Evolutionary conservation across 345 rosid genomes (phyloP), one percentile per base, ranked within the genome.

Genomic region (Pelargonium nanum): DNA sequence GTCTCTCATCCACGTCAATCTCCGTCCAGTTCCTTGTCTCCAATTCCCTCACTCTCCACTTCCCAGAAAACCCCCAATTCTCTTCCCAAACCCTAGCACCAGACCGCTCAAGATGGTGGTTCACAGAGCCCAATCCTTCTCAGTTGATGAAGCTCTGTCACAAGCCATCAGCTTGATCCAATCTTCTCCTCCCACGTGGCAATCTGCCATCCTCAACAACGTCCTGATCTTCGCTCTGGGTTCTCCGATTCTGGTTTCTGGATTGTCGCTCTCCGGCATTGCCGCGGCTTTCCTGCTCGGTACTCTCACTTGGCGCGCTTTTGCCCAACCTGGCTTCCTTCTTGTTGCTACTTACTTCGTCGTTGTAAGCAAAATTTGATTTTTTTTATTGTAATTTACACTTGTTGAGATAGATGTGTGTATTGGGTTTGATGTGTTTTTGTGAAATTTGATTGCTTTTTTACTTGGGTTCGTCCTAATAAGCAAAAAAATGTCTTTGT

Each of bases 221-320:
- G n/a, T 85, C 55, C 44, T 85, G 58, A 89, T 93, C 62, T 93
- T 93, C 75, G 58, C 78, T 64, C 63, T 76, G 28, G 97, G 97
- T 0, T 77, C 94, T 5, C 96, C 99, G 16, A 65, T 93, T 72
- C 73, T 93, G 40, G 74, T 89, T 8, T 53, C 91, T 16, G 99
- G 99, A 10, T 86, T 93, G 19, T 89, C 99, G 0, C 58, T 74
- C 22, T 70, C 88, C 5, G 99, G 99, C 22, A 87, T 89, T 66
- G 68, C 66, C 22, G 94, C 97, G 16, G 99, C 99, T 1, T 93
- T 87, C 69, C 68, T 89, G 76, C 81, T 93, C 55, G 97, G 92
- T 5, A 84, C 89, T 65, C 86, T 93, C 65, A 87, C 95, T 60
- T 93, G 99, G 99, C 87, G 99, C 22, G 96, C 99, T 59, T 93